These are phyloP conservation scores for Pichia inconspicua DNA, from an alignment of 1,139 yeast genomes.

Conservation along the genomic window DNA sequence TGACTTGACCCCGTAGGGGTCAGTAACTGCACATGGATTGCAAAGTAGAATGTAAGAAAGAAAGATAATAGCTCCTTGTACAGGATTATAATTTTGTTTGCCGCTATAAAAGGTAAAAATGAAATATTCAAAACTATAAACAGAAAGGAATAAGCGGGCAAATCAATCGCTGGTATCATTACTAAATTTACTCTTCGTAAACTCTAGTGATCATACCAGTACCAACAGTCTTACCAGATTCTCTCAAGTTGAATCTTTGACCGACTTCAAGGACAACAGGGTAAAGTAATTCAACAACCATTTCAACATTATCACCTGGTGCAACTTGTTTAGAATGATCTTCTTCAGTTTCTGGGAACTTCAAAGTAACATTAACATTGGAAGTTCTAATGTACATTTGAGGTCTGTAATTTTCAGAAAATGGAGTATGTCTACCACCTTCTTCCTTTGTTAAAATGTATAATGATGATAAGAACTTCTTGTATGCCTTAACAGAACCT, in stretches of 20 bases:
- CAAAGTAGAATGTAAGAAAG: no score
- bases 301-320: constrained; percentile 98
- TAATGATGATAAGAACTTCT: constrained; percentile 87
- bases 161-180: not conserved
- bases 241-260: constrained; percentile 98
- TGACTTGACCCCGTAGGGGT: no score
- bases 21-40: no score
- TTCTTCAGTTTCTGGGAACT: constrained; percentile 84
- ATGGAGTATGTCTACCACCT: constrained; percentile 99
- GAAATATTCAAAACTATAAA: not conserved
- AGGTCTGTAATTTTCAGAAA: constrained; percentile 96
- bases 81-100: not conserved
- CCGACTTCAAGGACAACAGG: constrained; percentile 94
- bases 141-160: not conserved
- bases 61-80: no score
- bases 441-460: constrained; percentile 92
- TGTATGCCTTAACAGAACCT: constrained; percentile 86
- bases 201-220: constrained; percentile 96
- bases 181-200: constrained; percentile 46
- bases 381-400: constrained; percentile 96
- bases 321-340: constrained; percentile 85
- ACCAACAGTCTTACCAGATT: constrained; percentile 99
- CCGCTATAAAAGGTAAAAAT: not conserved
- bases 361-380: constrained; percentile 85
- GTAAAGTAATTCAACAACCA: constrained; percentile 84